Base-by-base conservation (phyloP, 192 early-diverging fungal species). In the Dimargaris verticillata region DNA sequence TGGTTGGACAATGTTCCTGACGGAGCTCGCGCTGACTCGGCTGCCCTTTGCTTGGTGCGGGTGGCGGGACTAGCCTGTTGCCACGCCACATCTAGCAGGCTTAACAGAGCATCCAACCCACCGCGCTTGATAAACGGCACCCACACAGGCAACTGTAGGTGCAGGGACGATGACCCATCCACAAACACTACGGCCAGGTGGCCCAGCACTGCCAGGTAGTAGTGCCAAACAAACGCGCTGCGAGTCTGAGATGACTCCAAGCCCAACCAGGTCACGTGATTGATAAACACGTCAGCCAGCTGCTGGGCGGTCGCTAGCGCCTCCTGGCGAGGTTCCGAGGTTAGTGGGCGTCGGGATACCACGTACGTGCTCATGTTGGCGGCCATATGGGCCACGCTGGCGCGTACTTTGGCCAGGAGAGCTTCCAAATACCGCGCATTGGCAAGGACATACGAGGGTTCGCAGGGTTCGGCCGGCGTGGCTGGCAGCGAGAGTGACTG, bases 41-140 rank as follows among this genome's bases (percentile, higher is more conserved):
- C 73, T 54, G 11, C 58, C 48, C 2, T 55, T 38, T 18, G 74
- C 69, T 20, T 74, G 33, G 33, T 38, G 33, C 33, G 33, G 33
- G 33, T 79, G 15, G 78, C 74, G 60, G 88, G 88, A 64, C 78
- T 74, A 33, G 81, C 77, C n/a, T 74, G 73, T n/a, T 67, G 73
- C 57, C 28, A 43, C 5, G 43, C 57, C 15, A 41, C 26, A 6
- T 20, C 18, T 17, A 41, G 28, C 43, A 59, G 25, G 7, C 25
- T 5, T n/a, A 20, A 9, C 33, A 59, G 25, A 18, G n/a, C 17
- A n/a, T 20, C n/a, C 2, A 59, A 17, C 5, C 57, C 57, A 15
- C 57, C 57, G 14, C 12, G 17, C 2, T 38, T 5, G 6, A 59
- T 22, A 44, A 59, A 59, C 0, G 57, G 57, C 5, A 59, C 42